Percentiles rank a stretch among this genome's conserved stretches.
These are phyloP conservation scores for Wickerhamiella parazyma DNA, from an alignment of 805 yeast species.

Conservation along the genomic window DNA sequence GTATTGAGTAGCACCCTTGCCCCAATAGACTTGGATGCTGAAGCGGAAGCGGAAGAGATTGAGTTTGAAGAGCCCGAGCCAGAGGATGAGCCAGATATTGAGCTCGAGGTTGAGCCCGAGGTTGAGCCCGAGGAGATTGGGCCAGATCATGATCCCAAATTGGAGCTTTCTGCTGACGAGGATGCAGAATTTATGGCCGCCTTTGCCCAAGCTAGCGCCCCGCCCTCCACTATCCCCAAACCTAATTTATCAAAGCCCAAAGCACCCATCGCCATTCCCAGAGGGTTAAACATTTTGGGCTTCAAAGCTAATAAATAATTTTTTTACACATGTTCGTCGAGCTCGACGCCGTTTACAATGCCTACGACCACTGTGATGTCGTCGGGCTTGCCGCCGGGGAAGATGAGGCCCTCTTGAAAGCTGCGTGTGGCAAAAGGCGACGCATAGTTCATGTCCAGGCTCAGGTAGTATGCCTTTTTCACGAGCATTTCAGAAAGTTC, in stretches of 20 bases:
- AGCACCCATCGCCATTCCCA: neutral
- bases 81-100: neutral
- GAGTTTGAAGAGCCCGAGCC: neutral
- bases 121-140: neutral
- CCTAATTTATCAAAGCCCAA: neutral
- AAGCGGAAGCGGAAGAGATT: neutral
- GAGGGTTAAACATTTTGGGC: neutral
- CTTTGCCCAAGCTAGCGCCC: neutral
- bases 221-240: neutral
- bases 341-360: slow-evolving; percentile 30
- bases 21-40: neutral
- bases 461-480: slow-evolving; percentile 47
- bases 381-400: slow-evolving; percentile 89
- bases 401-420: slow-evolving; percentile 49
- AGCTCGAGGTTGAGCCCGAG: neutral
- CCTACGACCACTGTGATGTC: slow-evolving; percentile 78
- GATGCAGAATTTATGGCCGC: neutral
- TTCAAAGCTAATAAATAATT: neutral
- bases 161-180: neutral
- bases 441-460: slow-evolving; percentile 60
- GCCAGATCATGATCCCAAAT: too few species aligned
- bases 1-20: neutral
- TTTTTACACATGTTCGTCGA: neutral
- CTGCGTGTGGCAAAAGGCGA: slow-evolving; percentile 73
- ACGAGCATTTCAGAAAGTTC: slow-evolving; percentile 45